Evolutionary conservation across 805 yeast genomes (phyloP).

Genomic region (Kuraishia cidri): DNA sequence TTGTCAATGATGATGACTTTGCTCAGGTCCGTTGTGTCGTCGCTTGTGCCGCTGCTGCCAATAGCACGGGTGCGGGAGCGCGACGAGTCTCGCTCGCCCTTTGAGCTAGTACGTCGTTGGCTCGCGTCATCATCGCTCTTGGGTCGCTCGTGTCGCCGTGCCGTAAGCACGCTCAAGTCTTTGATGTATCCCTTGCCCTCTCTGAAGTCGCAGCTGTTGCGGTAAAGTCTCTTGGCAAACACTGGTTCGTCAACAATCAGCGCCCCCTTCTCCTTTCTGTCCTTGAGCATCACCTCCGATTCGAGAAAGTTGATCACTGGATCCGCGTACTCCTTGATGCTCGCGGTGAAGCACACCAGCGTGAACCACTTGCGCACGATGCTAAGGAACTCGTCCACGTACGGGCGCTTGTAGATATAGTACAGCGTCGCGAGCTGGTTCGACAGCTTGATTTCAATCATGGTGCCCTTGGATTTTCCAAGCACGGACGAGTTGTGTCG

Average conservation of each 20-base stretch:
- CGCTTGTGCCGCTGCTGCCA: neutral
- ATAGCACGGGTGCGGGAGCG: conserved; percentile 3
- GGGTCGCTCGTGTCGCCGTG: too few species aligned
- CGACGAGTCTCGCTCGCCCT: conserved; percentile 3
- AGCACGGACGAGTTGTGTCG: conserved; percentile 37
- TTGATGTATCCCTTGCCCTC: conserved; percentile 83
- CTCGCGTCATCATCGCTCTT: conserved; percentile 1
- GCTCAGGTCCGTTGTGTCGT: conserved; percentile 35
- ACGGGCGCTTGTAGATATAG: conserved; percentile 87
- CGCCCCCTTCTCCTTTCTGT: conserved; percentile 8
- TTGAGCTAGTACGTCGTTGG: neutral
- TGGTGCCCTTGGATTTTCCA: conserved; percentile 42
- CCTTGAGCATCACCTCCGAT: conserved; percentile 32
- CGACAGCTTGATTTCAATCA: conserved; percentile 72
- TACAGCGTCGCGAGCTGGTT: conserved; percentile 72
- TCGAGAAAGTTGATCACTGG: conserved; percentile 94
- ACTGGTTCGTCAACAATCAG: conserved; percentile 6
- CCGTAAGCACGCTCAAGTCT: conserved; percentile 31
- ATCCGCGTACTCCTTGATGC: conserved; percentile 91
- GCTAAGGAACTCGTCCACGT: conserved; percentile 74
- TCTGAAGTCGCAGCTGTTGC: conserved; percentile 70
- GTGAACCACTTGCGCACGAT: conserved; percentile 83
- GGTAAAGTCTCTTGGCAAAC: conserved; percentile 57
- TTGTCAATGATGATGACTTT: conserved; percentile 79
- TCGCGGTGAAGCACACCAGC: conserved; percentile 88